These are phyloP conservation scores for Chrysosporium queenslandicum DNA, from an alignment of 2,329 filamentous ascomycete genomes.

Conservation along the genomic window DNA sequence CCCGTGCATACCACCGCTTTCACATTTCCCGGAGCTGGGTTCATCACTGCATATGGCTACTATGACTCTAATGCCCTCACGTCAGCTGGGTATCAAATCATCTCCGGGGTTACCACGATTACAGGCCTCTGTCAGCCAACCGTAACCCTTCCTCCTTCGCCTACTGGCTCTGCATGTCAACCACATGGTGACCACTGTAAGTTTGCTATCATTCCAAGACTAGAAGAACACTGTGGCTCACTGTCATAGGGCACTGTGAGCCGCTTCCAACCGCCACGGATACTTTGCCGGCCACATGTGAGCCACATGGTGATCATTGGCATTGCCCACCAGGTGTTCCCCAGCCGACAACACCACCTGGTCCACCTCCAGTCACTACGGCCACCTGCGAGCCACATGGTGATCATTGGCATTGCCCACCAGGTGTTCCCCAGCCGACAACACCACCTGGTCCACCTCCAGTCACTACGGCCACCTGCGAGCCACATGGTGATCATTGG, in stretches of 20 bases:
- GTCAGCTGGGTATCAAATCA: conserved; percentile 9
- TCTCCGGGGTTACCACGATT: conserved; percentile 6
- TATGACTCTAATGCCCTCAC: conserved; percentile 5
- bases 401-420: conserved; percentile 9
- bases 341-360: conserved; percentile 2
- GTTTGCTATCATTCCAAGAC: background rate
- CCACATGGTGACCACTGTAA: conserved; percentile 6
- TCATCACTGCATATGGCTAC: conserved; percentile 7
- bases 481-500: conserved; percentile 4
- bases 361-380: background rate
- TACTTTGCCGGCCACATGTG: background rate
- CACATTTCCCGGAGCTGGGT: conserved; percentile 1
- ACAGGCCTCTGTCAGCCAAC: conserved; percentile 1
- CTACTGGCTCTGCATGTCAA: conserved; percentile 5
- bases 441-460: background rate
- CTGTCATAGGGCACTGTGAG: background rate
- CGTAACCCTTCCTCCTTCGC: conserved; percentile 5
- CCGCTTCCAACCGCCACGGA: background rate
- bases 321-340: conserved; percentile 4
- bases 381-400: background rate
- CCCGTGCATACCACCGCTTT: conserved; percentile 8
- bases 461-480: background rate
- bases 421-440: conserved; percentile 2
- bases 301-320: conserved; percentile 3
- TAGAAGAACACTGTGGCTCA: background rate